phyloP scores from a whole-genome alignment of 169 alveolate species.

The Eimeria necatrix region DNA sequence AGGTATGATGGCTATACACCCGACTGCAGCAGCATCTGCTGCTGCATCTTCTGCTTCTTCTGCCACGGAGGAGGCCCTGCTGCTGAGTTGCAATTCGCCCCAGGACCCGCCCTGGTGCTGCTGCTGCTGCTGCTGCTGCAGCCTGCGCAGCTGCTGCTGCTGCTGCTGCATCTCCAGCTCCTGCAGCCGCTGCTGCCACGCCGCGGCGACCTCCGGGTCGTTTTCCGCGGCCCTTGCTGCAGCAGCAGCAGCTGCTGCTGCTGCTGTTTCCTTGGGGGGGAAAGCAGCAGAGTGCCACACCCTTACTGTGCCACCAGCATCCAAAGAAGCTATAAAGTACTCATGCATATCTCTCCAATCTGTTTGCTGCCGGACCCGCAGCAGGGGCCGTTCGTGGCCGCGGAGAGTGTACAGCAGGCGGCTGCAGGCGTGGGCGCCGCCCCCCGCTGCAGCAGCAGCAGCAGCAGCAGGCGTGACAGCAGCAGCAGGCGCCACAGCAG shows the following conservation, averaged over 20 bases:
- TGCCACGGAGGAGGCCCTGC: neutral
- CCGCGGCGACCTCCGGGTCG: neutral
- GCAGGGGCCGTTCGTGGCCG: slow-evolving; percentile 45
- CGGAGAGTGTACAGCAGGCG: neutral
- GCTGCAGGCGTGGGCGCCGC: neutral
- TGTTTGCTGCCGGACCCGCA: slow-evolving; percentile 29
- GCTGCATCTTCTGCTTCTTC: neutral
- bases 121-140: neutral
- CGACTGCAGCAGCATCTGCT: neutral
- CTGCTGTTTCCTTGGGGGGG: neutral
- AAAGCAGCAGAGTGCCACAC: slow-evolving; percentile 36
- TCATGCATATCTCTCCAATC: slow-evolving; percentile 17
- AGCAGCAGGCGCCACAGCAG: neutral
- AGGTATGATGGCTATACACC: slow-evolving; percentile 35
- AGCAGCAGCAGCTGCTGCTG: slow-evolving; percentile 42
- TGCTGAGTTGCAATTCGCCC: too few relatives aligned
- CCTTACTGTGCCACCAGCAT: neutral
- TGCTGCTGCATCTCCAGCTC: neutral
- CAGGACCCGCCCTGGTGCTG: neutral
- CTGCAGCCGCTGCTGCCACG: neutral
- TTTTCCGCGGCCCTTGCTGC: neutral
- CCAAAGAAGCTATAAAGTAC: neutral
- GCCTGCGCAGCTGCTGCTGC: neutral
- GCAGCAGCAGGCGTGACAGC: neutral
- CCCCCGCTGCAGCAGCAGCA: neutral